Evolutionary conservation across 2,329 filamentous ascomycete species (phyloP).

Genomic region (Pseudofabraea citricarpa): DNA sequence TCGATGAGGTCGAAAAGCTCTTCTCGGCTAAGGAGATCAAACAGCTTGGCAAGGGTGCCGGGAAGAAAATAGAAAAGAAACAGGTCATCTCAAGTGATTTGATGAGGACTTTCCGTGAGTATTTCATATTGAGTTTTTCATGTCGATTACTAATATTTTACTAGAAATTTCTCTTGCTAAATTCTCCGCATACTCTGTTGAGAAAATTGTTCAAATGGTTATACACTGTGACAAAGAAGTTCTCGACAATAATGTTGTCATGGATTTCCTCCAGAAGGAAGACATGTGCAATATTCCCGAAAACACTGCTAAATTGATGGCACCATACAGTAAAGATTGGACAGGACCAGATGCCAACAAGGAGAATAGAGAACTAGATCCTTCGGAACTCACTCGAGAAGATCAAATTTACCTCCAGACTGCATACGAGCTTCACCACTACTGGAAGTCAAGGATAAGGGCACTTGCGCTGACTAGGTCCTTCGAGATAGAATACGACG

Average conservation of each 20-base stretch:
- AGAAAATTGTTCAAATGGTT: conserved; percentile 86
- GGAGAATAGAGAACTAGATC: conserved; percentile 79
- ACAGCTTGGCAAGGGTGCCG: conserved; percentile 63
- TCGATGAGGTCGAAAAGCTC: conserved; percentile 95
- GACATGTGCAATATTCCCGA: conserved; percentile 91
- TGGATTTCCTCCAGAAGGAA: conserved; percentile 94
- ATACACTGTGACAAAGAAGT: conserved; percentile 92
- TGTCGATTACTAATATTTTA: conserved; percentile 11
- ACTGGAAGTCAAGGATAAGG: conserved; percentile 97
- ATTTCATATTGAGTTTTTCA: neutral
- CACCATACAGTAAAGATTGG: conserved; percentile 95
- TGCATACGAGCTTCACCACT: conserved; percentile 90
- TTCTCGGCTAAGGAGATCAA: conserved; percentile 98
- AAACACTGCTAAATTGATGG: conserved; percentile 85
- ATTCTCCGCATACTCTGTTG: conserved; percentile 77
- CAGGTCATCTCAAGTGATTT: conserved; percentile 91
- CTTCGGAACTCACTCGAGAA: conserved; percentile 81
- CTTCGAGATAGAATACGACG: conserved; percentile 86
- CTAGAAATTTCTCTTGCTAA: conserved; percentile 83
- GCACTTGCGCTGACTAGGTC: conserved; percentile 79
- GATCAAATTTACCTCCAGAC: conserved; percentile 95
- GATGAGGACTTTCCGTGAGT: conserved; percentile 75
- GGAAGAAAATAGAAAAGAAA: conserved; percentile 89
- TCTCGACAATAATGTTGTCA: conserved; percentile 82
- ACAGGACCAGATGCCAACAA: conserved; percentile 78